These are phyloP conservation scores for Rhododendron ovatum DNA, from an alignment of 148 eudicot species.

Conservation along the genomic window DNA sequence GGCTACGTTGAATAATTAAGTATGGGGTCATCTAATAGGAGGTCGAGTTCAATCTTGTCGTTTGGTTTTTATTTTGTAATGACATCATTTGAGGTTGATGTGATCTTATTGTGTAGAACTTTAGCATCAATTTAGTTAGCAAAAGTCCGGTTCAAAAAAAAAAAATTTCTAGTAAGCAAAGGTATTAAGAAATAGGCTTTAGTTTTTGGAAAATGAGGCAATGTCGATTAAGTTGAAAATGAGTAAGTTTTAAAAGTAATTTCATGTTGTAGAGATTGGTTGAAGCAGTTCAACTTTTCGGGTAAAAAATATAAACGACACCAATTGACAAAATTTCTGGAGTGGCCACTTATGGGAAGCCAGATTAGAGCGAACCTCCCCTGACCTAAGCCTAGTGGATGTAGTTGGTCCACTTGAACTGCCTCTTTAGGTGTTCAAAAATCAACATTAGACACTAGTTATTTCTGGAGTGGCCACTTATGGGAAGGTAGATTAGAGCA, in stretches of 20 bases:
- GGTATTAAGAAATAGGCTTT: not conserved
- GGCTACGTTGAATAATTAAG: not conserved
- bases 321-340: not conserved
- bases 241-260: not conserved
- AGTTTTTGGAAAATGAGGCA: not conserved
- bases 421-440: not conserved
- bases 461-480: not conserved
- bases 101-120: not conserved
- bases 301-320: not conserved
- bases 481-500: not conserved
- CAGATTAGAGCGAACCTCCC: not conserved
- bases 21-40: not conserved
- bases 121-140: not conserved
- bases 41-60: not conserved
- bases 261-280: not conserved
- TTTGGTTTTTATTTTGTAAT: not conserved
- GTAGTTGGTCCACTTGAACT: not conserved
- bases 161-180: not conserved
- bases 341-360: not conserved
- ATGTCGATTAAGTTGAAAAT: not conserved
- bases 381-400: not conserved
- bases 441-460: not conserved
- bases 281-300: not conserved
- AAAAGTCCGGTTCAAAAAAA: not conserved
- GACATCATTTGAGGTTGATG: not conserved